Evolutionary conservation across 768 basidiomycete genomes (phyloP).

Genomic region (Mycena capillaripes): DNA sequence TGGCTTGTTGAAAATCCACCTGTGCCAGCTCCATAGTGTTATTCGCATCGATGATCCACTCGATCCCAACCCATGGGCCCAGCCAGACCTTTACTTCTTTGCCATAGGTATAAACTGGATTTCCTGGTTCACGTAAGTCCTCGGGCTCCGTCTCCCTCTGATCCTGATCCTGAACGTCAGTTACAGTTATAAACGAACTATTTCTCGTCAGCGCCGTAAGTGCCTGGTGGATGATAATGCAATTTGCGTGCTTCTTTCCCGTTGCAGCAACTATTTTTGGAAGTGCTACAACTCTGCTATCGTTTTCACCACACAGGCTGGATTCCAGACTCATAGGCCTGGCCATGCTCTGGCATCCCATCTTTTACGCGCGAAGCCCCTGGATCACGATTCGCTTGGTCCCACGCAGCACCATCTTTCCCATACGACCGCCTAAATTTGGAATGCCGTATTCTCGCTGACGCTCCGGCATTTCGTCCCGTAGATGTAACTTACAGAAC

Average conservation of each 20-base stretch:
- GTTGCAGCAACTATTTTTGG: neutral
- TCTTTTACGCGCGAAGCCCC: too few species aligned
- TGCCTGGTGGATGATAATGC: neutral
- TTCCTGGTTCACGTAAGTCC: neutral
- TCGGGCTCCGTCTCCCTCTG: neutral
- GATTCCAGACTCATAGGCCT: too few species aligned
- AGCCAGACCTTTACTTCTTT: too few species aligned
- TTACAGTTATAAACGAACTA: neutral
- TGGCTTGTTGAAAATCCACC: too few species aligned
- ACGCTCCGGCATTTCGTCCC: neutral
- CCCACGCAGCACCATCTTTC: neutral
- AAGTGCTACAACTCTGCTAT: too few species aligned
- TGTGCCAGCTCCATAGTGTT: too few species aligned
- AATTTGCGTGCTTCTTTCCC: neutral
- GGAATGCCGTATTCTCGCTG: neutral
- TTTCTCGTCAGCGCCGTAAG: neutral
- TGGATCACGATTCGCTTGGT: too few species aligned
- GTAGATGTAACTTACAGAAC: neutral
- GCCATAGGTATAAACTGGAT: neutral
- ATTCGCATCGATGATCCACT: neutral
- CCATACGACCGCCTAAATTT: neutral
- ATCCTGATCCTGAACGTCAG: neutral
- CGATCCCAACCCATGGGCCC: too few species aligned
- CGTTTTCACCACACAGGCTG: too few species aligned
- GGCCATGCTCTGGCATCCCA: too few species aligned